Base-by-base conservation (phyloP, 2,329 filamentous ascomycete species). In the Cadophora luteo-olivacea region DNA sequence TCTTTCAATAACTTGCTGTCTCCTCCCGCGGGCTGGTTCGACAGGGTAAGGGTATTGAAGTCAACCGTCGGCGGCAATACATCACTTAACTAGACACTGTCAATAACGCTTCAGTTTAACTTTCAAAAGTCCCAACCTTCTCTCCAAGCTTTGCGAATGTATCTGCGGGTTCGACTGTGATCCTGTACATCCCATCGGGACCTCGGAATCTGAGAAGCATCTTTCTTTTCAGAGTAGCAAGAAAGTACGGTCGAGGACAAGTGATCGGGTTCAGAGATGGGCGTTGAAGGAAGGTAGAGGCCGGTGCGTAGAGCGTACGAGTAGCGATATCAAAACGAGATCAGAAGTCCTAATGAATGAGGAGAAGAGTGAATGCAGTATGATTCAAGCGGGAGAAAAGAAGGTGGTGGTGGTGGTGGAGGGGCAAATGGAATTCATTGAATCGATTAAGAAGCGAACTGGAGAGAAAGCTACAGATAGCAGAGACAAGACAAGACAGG, bases 141-240 rank as follows among this genome's bases (percentile, higher is more conserved):
- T 82, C 78, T 38, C 84, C 86, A 52, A 91, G 81, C n/a, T 87
- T 82, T 52, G 82, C 83, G 79, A 98, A 97, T 0, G 90, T 89
- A 71, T 92, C 89, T 52, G 86, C 85, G 62, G 90, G 87, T 75
- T 94, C 90, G 74, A 97, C 87, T 63, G 86, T 92, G 76, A 98
- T 84, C 75, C 96, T 91, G 81, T 94, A 91, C 85, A 96, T 96
- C 83, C 96, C 96, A 83, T 97, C 94, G 72, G 92, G 93, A 79
- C 94, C 94, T 76, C 94, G 91, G 69, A 75, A 75, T 69, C 75
- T 70, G 33, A 76, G 69, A 61, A 76, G 71, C 74, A 76, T 77
- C 54, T 60, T 74, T 57, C 19, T 6, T 49, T 22, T 49, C 5
- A 2, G 41, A 5, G 2, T 2, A 5, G 5, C 19, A 8, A 49